Evolutionary conservation across 1,284 basidiomycete genomes (phyloP).

Genomic region (Boletellus deceptivus): DNA sequence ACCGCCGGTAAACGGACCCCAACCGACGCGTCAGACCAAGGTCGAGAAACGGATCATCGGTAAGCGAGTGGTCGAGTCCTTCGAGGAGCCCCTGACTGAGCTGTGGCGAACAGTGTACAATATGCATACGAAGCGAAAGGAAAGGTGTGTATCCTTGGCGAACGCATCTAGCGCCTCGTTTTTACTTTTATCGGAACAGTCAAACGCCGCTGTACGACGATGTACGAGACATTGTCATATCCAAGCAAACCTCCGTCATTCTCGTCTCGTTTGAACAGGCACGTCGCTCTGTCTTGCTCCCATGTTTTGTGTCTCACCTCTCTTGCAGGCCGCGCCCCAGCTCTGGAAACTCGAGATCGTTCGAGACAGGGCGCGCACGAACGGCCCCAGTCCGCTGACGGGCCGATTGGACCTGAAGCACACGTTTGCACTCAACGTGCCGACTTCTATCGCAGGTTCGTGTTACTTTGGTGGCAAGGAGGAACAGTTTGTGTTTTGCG

Average conservation of each 20-base stretch:
- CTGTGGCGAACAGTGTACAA: slow-evolving; percentile 57
- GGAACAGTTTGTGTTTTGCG: slow-evolving; percentile 72
- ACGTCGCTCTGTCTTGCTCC: not conserved
- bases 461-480: slow-evolving; percentile 77
- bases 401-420: slow-evolving; percentile 56
- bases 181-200: slow-evolving; percentile 34
- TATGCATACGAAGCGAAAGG: slow-evolving; percentile 58
- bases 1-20: slow-evolving; percentile 55
- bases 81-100: slow-evolving; percentile 2
- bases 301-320: not conserved
- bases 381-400: slow-evolving; percentile 33
- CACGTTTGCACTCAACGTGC: slow-evolving; percentile 64
- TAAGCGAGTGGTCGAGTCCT: slow-evolving; percentile 28
- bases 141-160: slow-evolving; percentile 47
- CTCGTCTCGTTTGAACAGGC: slow-evolving; percentile 62
- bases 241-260: slow-evolving; percentile 55
- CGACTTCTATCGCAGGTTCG: slow-evolving; percentile 74
- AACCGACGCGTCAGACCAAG: slow-evolving; percentile 63
- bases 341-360: slow-evolving; percentile 72
- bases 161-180: too few relatives aligned
- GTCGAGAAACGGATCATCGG: slow-evolving; percentile 76
- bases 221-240: slow-evolving; percentile 69
- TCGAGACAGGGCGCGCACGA: slow-evolving; percentile 41
- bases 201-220: slow-evolving; percentile 76
- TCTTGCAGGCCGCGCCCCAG: slow-evolving; percentile 64